Conservation (phyloP, 768 basidiomycete species). For the Mycena galericulata region DNA sequence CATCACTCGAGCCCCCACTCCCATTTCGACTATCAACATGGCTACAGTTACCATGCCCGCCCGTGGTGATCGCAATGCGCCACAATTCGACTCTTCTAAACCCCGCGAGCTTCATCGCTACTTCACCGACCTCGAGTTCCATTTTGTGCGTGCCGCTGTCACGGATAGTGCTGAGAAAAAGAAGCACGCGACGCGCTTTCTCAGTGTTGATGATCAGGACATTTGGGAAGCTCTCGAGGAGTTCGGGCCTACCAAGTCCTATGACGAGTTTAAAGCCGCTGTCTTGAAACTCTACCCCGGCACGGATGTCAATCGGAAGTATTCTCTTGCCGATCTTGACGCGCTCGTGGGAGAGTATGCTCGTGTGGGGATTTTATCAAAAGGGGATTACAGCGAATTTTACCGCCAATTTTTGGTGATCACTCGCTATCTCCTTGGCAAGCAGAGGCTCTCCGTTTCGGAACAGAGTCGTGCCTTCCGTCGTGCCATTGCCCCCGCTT, state of each 20-base stretch:
- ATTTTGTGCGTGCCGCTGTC: conserved; percentile 11
- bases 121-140: conserved; percentile 34
- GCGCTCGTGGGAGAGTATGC: conserved; percentile 35
- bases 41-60: conserved; percentile 31
- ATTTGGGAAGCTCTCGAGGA: conserved; percentile 33
- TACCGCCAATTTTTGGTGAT: conserved; percentile 39
- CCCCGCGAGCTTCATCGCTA: conserved; percentile 35
- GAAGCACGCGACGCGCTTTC: conserved; percentile 23
- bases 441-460: conserved; percentile 24
- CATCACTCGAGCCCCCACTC: background rate
- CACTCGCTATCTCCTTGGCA: conserved; percentile 34
- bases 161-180: conserved; percentile 27
- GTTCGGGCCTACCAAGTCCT: conserved; percentile 26
- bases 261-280: conserved; percentile 36
- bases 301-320: conserved; percentile 31
- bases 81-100: conserved; percentile 29
- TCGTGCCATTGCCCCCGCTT: conserved; percentile 20
- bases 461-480: conserved; percentile 40
- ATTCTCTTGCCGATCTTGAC: conserved; percentile 37
- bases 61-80: conserved; percentile 32
- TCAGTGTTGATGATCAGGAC: conserved; percentile 27
- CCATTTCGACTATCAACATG: background rate
- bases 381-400: conserved; percentile 34
- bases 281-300: conserved; percentile 40
- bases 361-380: conserved; percentile 28